phyloP scores from a whole-genome alignment of 1,284 basidiomycete species.

The Mycosarcoma maydis region DNA sequence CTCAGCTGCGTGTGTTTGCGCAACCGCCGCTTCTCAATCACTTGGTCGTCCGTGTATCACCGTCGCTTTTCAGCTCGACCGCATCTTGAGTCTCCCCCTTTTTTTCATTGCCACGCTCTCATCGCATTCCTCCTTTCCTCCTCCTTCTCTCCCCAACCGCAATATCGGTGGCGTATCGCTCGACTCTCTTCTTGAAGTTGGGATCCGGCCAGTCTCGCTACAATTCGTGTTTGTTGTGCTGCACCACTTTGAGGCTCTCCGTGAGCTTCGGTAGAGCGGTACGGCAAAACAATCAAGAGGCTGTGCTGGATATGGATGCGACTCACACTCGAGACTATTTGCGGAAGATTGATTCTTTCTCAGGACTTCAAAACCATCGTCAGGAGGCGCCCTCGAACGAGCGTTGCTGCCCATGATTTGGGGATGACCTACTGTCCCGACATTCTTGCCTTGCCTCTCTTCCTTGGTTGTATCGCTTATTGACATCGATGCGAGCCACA shows the following conservation, averaged over 20 bases:
- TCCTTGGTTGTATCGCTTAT: neutral
- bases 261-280: slow-evolving; percentile 43
- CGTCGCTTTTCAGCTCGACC: neutral
- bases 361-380: slow-evolving; percentile 55
- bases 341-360: slow-evolving; percentile 38
- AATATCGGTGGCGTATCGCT: slow-evolving; percentile 35
- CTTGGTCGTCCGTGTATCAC: neutral
- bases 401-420: slow-evolving; percentile 51
- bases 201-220: slow-evolving; percentile 30
- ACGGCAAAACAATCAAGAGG: slow-evolving; percentile 34
- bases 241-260: slow-evolving; percentile 48
- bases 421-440: slow-evolving; percentile 54
- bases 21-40: too few species aligned
- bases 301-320: slow-evolving; percentile 25
- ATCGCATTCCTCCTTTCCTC: neutral
- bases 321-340: slow-evolving; percentile 22
- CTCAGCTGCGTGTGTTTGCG: too few species aligned
- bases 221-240: slow-evolving; percentile 20
- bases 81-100: neutral
- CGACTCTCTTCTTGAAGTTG: slow-evolving; percentile 15
- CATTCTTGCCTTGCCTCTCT: slow-evolving; percentile 9
- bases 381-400: slow-evolving; percentile 48
- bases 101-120: neutral
- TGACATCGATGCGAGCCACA: neutral
- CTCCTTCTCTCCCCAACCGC: slow-evolving; percentile 15